Evolutionary conservation across 371 early-diverging fungal species (phyloP).

Genomic region (Mortierella polycephala): DNA sequence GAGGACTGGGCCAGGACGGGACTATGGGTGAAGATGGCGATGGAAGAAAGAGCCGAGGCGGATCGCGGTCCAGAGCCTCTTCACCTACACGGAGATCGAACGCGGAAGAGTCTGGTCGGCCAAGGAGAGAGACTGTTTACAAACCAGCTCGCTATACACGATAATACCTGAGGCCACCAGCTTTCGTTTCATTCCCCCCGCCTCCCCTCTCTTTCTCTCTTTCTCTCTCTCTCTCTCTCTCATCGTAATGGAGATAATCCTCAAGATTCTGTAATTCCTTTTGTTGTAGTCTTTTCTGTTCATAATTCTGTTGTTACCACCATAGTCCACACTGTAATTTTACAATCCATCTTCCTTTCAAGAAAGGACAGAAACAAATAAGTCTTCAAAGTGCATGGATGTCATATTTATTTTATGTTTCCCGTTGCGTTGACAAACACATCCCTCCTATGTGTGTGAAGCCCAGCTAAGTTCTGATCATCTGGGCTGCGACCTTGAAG

Average conservation of each 20-base stretch:
- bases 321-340: no score
- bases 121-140: conserved; percentile 29
- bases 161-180: not conserved
- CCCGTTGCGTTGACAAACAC: not conserved
- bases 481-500: conserved; percentile 26
- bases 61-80: conserved; percentile 38
- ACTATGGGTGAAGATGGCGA: conserved; percentile 9
- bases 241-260: no score
- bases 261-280: no score
- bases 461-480: conserved; percentile 20
- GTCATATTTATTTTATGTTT: not conserved
- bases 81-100: conserved; percentile 20
- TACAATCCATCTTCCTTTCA: no score
- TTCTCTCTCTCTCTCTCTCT: no score
- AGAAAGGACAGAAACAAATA: no score
- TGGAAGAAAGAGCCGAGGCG: conserved; percentile 17
- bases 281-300: no score
- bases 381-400: no score
- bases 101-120: conserved; percentile 30
- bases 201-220: no score
- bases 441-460: not conserved
- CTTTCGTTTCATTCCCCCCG: no score
- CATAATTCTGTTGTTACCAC: no score
- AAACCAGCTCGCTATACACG: conserved; percentile 54
- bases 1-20: conserved; percentile 24